Evolutionary conservation across 225 moss, liverwort and hornwort genomes (phyloP).

Genomic region (Climacium dendroides): DNA sequence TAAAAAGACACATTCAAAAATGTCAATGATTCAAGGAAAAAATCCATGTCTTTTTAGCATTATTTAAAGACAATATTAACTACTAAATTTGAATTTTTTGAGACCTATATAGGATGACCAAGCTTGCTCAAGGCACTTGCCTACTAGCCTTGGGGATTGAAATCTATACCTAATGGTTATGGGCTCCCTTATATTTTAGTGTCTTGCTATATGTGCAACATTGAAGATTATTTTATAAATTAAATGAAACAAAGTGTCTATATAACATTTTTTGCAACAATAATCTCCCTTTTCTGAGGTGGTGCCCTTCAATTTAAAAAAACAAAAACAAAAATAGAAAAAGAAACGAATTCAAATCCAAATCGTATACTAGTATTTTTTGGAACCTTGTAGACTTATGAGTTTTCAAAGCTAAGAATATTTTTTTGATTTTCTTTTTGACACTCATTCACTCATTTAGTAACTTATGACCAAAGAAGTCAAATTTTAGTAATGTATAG

Average conservation of each 20-base stretch:
- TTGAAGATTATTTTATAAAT: neutral
- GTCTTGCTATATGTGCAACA: accelerated
- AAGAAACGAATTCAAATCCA: neutral
- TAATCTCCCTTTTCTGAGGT: neutral
- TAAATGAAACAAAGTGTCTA: neutral
- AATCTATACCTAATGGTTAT: neutral
- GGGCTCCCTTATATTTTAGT: neutral
- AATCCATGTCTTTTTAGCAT: neutral
- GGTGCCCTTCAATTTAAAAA: accelerated
- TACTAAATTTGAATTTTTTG: neutral
- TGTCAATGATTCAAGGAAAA: neutral
- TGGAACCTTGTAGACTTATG: neutral
- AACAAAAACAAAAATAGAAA: no score
- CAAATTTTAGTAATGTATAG: neutral
- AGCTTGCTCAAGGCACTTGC: neutral
- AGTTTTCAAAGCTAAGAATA: neutral
- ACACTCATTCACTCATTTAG: neutral
- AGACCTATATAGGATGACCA: accelerated
- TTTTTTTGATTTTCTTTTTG: neutral
- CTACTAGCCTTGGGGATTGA: neutral
- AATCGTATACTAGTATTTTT: neutral
- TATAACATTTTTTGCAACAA: neutral
- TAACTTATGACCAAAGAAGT: neutral
- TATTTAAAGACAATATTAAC: no score
- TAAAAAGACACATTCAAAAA: neutral